Conservation (phyloP, 1,284 basidiomycete species). For the Taiwanofungus camphoratus region DNA sequence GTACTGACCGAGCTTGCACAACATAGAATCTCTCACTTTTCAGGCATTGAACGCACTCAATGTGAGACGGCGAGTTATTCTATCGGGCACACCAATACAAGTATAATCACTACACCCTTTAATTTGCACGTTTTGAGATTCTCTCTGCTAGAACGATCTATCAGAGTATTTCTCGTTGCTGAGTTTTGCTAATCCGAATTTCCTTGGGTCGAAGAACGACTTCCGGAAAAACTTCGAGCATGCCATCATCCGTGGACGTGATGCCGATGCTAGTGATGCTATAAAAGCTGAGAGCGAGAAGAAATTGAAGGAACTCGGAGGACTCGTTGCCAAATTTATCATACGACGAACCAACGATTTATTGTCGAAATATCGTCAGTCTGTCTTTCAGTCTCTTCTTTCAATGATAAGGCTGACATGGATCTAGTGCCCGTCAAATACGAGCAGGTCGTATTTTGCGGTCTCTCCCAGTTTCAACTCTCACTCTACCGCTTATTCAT, state of each 20-base stretch:
- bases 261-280: constrained; percentile 83
- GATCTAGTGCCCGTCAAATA: constrained; percentile 99
- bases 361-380: constrained; percentile 92
- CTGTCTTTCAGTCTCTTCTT: constrained; percentile 6
- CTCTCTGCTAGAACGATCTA: constrained; percentile 75
- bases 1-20: constrained; percentile 2
- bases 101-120: constrained; percentile 29
- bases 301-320: constrained; percentile 92
- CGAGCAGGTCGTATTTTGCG: constrained; percentile 98
- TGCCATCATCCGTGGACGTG: constrained; percentile 89
- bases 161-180: constrained; percentile 96
- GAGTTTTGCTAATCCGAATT: constrained; percentile 96
- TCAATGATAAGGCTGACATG: constrained; percentile 9
- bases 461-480: constrained; percentile 84
- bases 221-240: constrained; percentile 98
- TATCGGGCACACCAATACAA: constrained; percentile 96
- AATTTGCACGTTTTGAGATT: background rate
- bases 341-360: constrained; percentile 97
- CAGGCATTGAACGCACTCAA: constrained; percentile 81
- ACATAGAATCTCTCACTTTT: constrained; percentile 82
- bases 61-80: constrained; percentile 91
- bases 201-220: constrained; percentile 86
- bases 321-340: constrained; percentile 92
- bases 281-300: constrained; percentile 82
- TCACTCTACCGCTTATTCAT: constrained; percentile 92